Percentiles rank a stretch among this genome's conserved stretches.
These are phyloP conservation scores for Elsinoe ampelina DNA, from an alignment of 2,329 filamentous ascomycete species.

Conservation along the genomic window DNA sequence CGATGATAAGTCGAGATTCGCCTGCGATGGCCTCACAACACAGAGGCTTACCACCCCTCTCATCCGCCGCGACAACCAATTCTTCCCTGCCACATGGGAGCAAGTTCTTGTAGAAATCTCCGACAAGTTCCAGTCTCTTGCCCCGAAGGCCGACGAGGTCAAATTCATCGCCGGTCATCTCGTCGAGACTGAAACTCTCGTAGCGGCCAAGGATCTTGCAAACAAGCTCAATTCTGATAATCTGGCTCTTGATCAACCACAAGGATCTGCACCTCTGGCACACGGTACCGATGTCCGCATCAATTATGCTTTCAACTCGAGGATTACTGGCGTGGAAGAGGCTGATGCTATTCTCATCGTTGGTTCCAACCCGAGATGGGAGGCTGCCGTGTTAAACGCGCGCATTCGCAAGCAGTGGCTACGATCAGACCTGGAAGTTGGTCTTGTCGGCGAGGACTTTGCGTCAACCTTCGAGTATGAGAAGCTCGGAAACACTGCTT, in stretches of 20 bases:
- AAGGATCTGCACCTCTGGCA: conserved; percentile 71
- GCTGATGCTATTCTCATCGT: conserved; percentile 86
- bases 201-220: conserved; percentile 93
- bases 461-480: conserved; percentile 94
- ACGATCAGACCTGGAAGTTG: conserved; percentile 86
- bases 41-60: conserved; percentile 90
- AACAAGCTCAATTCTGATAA: conserved; percentile 97
- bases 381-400: conserved; percentile 90
- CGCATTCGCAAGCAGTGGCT: conserved; percentile 98
- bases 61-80: conserved; percentile 79
- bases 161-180: conserved; percentile 89
- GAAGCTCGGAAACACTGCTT: conserved; percentile 72
- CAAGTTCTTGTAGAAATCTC: conserved; percentile 84
- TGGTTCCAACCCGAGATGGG: conserved; percentile 89
- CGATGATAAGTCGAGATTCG: conserved; percentile 95
- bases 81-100: conserved; percentile 90
- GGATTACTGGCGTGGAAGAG: conserved; percentile 86
- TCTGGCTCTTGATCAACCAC: conserved; percentile 80
- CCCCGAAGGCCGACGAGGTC: conserved; percentile 86
- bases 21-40: conserved; percentile 91
- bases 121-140: conserved; percentile 66
- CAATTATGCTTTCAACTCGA: conserved; percentile 96
- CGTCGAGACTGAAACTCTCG: conserved; percentile 83
- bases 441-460: conserved; percentile 80
- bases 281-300: conserved; percentile 90